Base-by-base conservation (phyloP, 345 rosid species). In the Eucalyptus marginata region DNA sequence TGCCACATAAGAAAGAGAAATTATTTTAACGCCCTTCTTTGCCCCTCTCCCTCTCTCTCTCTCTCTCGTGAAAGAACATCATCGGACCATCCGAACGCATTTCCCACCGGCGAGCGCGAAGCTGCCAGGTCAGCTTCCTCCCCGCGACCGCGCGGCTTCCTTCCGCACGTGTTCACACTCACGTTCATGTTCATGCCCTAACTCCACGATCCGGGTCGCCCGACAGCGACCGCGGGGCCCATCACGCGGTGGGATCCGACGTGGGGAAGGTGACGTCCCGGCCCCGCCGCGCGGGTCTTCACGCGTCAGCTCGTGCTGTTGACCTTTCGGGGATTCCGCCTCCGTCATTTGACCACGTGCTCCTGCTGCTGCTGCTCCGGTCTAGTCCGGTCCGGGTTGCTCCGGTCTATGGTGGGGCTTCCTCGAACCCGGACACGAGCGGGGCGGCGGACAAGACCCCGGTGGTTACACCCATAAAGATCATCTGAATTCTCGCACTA, bases 401-500 rank as follows among this genome's bases (percentile, higher is more conserved):
- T 29, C 68, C 16, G 8, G 8, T 13, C 15, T 62, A 6, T 62
- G 68, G 68, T 13, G 33, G 68, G n/a, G 68, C 68, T 62, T 76
- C 44, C 13, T 33, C 81, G 13, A 71, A 17, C 46, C 24, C 2
- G 24, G 10, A 16, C 43, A 1, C 5, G 2, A 3, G 25, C 13
- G 13, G 11, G 43, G 81, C 7, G 0, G 7, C 25, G 4, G 81
- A 71, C 81, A 36, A 71, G 43, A 36, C 46, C 46, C 2, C 4
- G 14, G 81, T 43, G 0, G 81, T 36, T 68, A 0, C 13, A 2
- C 13, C 3, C 20, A 17, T 68, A 8, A 71, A 10, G 27, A 36
- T 71, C 25, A 3, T 36, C 4, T 0, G 4, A 33, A 68, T 59
- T 25, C 8, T 52, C 10, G 2, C 20, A 4, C 10, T 20, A 52